Conservation (phyloP, 2,329 filamentous ascomycete genomes). For the Dryadomyces quercivorus region DNA sequence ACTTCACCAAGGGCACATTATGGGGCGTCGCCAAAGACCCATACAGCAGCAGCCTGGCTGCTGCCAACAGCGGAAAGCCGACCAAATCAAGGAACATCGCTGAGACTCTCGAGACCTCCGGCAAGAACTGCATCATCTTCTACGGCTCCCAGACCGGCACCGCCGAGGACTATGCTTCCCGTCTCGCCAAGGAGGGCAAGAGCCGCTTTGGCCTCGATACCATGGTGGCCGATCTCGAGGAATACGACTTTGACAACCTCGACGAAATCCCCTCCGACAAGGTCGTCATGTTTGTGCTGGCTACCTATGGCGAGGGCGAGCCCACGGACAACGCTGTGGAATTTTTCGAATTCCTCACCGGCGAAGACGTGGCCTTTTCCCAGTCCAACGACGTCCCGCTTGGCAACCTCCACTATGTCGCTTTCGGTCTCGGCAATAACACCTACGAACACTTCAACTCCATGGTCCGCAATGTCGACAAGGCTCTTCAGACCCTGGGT, state of each 20-base stretch:
- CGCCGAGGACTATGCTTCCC: slow-evolving; percentile 93
- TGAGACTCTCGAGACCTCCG: slow-evolving; percentile 89
- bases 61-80: slow-evolving; percentile 48
- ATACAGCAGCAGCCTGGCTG: slow-evolving; percentile 60
- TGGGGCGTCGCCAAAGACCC: slow-evolving; percentile 86
- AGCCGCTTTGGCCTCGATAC: slow-evolving; percentile 93
- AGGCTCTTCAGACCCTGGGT: slow-evolving; percentile 68
- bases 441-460: slow-evolving; percentile 99
- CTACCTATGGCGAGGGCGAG: slow-evolving; percentile 96
- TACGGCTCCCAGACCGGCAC: slow-evolving; percentile 98
- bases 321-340: slow-evolving; percentile 98
- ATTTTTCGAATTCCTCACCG: slow-evolving; percentile 91
- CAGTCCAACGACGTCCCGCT: slow-evolving; percentile 63
- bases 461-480: slow-evolving; percentile 88
- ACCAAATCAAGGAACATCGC: slow-evolving; percentile 85
- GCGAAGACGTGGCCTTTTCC: slow-evolving; percentile 71
- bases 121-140: slow-evolving; percentile 97
- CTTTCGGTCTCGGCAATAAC: slow-evolving; percentile 96
- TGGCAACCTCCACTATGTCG: slow-evolving; percentile 77
- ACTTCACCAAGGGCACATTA: slow-evolving; percentile 94
- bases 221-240: slow-evolving; percentile 95
- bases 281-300: slow-evolving; percentile 86
- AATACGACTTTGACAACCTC: slow-evolving; percentile 93
- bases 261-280: slow-evolving; percentile 84
- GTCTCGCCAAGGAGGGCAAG: slow-evolving; percentile 93